Evolutionary conservation across 257 asterid species (phyloP).

Genomic region (Apocynum venetum): DNA sequence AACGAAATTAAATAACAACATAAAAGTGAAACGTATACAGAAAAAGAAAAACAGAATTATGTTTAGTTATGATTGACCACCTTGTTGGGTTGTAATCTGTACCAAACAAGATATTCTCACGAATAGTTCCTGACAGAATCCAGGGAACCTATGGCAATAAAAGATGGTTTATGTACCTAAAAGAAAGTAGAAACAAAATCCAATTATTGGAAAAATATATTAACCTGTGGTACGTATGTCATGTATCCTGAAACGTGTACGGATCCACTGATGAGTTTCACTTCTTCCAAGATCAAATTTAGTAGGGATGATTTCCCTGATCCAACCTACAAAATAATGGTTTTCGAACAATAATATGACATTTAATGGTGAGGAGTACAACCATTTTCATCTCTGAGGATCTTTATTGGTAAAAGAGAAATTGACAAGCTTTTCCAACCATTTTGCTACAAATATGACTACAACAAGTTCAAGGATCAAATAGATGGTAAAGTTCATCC

Average conservation of each 20-base stretch:
- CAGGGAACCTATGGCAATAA: constrained; percentile 67
- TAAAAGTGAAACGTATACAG: neutral
- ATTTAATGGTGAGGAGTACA: neutral
- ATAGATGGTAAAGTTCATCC: neutral
- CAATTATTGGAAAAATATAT: constrained; percentile 15
- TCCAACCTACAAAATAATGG: constrained; percentile 63
- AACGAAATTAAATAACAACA: neutral
- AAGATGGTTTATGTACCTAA: constrained; percentile 10
- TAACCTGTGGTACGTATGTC: constrained; percentile 92
- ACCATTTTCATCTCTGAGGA: neutral
- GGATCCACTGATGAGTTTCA: constrained; percentile 63
- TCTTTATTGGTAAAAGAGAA: neutral
- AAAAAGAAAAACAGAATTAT: neutral
- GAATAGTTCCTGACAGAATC: constrained; percentile 91
- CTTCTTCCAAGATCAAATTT: constrained; percentile 72
- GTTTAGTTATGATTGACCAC: constrained; percentile 24
- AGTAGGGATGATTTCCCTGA: constrained; percentile 93
- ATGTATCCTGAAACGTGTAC: constrained; percentile 46
- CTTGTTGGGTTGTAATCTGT: constrained; percentile 58
- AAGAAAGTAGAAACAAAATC: constrained; percentile 13
- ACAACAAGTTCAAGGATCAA: neutral
- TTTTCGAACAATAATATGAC: neutral
- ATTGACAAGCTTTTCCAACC: neutral
- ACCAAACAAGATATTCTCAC: constrained; percentile 87
- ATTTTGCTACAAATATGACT: neutral